phyloP scores from a whole-genome alignment of 345 rosid genomes.

The Triadica sebifera region DNA sequence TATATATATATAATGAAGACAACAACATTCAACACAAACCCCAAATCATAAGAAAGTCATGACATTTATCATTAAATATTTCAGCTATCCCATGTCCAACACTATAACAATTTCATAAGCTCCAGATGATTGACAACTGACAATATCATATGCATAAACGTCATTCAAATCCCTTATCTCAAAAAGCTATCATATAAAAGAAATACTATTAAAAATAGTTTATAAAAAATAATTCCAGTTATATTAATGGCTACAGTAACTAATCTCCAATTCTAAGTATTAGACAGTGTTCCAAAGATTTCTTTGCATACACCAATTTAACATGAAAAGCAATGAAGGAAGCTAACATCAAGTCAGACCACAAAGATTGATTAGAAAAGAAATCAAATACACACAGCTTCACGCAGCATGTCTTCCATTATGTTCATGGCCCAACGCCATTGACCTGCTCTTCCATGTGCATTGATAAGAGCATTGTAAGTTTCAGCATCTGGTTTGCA shows the following conservation, averaged over 20 bases:
- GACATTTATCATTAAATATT: no score
- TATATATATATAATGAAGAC: no score
- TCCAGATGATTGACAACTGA: neutral
- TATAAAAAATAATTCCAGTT: neutral
- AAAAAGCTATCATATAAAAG: neutral
- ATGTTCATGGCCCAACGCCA: slow-evolving; percentile 98
- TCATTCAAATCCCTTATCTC: neutral
- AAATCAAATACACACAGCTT: slow-evolving; percentile 68
- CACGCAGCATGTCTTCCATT: slow-evolving; percentile 78
- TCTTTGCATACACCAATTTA: slow-evolving; percentile 7
- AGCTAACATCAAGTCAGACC: slow-evolving; percentile 39
- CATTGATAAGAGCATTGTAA: slow-evolving; percentile 82
- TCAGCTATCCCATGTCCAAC: no score
- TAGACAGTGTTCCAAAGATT: neutral
- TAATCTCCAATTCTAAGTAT: neutral
- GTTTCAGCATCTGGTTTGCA: slow-evolving; percentile 92
- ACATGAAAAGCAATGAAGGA: slow-evolving; percentile 25
- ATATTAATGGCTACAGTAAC: neutral
- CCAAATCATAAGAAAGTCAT: no score
- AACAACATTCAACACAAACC: no score
- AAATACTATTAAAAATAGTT: neutral
- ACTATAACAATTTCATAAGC: slow-evolving; percentile 2
- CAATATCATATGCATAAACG: neutral
- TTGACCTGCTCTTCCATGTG: slow-evolving; percentile 85
- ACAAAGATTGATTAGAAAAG: slow-evolving; percentile 29